Conservation (phyloP, 768 basidiomycete species). For the Lactifluus subvellereus region DNA sequence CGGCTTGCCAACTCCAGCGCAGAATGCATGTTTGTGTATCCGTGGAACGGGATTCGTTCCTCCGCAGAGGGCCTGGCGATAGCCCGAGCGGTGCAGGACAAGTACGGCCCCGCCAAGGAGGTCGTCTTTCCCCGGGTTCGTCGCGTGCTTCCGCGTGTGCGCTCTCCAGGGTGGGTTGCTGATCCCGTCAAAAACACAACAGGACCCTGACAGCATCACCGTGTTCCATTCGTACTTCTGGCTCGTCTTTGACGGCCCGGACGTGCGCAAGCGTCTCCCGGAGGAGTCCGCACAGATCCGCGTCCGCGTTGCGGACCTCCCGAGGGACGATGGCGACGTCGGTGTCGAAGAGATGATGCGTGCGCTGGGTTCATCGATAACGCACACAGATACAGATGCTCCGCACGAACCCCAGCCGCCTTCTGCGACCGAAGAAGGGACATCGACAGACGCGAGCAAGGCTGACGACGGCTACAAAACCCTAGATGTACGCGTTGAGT, state of each 20-base stretch:
- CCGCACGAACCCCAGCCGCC: neutral
- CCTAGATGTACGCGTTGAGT: neutral
- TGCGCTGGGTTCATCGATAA: neutral
- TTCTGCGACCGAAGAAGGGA: neutral
- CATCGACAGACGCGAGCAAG: neutral
- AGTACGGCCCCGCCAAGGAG: conserved; percentile 17
- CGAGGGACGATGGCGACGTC: conserved; percentile 9
- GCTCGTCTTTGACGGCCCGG: conserved; percentile 17
- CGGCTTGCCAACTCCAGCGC: neutral
- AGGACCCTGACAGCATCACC: conserved; percentile 1
- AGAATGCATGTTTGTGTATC: conserved; percentile 9
- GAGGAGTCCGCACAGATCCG: neutral
- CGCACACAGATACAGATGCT: neutral
- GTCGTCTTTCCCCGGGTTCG: conserved; percentile 19
- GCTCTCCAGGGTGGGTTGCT: neutral
- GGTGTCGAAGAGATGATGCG: conserved; percentile 21
- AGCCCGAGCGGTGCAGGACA: conserved; percentile 16
- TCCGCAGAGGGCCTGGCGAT: conserved; percentile 18
- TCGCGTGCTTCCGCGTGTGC: neutral
- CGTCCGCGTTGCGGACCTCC: conserved; percentile 5
- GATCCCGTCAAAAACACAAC: neutral
- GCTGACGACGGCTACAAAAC: neutral
- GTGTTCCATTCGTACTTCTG: conserved; percentile 10
- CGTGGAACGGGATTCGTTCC: conserved; percentile 5
- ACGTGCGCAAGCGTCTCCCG: conserved; percentile 2